Evolutionary conservation across 108 stramenopile species (phyloP).

Genomic region (Discostella pseudostelligera): DNA sequence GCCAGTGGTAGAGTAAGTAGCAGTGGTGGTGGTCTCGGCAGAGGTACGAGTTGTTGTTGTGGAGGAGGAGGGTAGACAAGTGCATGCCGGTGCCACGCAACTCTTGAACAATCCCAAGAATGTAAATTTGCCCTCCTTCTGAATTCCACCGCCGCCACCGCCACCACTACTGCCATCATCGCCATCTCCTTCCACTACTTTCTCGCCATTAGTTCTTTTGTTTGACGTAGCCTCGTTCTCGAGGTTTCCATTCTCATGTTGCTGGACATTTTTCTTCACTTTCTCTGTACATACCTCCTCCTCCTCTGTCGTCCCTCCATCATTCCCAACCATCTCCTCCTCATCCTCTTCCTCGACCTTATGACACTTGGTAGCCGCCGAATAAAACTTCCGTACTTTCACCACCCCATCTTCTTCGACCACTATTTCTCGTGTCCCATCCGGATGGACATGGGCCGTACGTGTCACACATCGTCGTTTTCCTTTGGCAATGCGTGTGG

Average conservation of each 20-base stretch:
- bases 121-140: conserved; percentile 2
- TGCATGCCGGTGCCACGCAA: neutral
- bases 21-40: no score
- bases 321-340: no score
- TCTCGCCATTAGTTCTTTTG: neutral
- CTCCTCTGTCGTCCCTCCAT: no score
- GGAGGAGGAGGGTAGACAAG: no score
- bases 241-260: no score
- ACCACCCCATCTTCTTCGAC: conserved; percentile 40
- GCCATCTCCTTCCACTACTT: neutral
- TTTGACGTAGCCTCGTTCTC: no score
- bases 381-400: conserved; percentile 16
- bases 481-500: conserved; percentile 38
- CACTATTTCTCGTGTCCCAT: conserved; percentile 36
- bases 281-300: no score
- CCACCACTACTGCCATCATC: neutral
- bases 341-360: neutral
- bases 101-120: neutral
- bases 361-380: conserved; percentile 1
- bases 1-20: no score
- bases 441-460: conserved; percentile 29
- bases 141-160: neutral
- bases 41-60: no score
- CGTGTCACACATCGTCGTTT: conserved; percentile 32
- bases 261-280: no score